A percentile compares a stretch with the other conserved stretches of the same genome.
phyloP scores from a whole-genome alignment of 345 rosid species.

The Salix udensis region DNA sequence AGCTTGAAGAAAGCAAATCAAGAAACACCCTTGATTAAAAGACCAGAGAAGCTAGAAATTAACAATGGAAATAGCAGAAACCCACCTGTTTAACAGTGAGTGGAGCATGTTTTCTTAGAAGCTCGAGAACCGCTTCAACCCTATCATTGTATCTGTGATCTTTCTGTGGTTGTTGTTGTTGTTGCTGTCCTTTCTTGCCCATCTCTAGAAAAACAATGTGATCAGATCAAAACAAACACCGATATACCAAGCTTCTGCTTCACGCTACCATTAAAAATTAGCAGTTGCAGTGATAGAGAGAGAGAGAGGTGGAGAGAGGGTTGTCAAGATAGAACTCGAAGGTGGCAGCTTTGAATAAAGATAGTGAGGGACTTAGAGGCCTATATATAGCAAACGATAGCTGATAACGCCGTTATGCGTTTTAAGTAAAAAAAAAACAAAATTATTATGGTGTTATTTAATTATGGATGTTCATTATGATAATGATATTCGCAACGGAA shows the following conservation, averaged over 20 bases:
- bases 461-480: not conserved
- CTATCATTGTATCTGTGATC: conserved; percentile 26
- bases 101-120: conserved; percentile 64
- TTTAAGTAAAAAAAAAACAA: not conserved
- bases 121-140: conserved; percentile 64
- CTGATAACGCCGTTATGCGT: conserved; percentile 45
- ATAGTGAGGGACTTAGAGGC: not conserved
- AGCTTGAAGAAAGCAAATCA: not conserved
- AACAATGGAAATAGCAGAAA: not conserved
- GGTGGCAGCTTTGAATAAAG: conserved; percentile 22
- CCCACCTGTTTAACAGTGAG: conserved; percentile 78
- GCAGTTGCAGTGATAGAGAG: conserved; percentile 16
- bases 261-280: conserved; percentile 55
- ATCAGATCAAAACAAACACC: conserved; percentile 15
- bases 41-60: no score
- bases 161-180: conserved; percentile 11
- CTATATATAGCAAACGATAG: conserved; percentile 37
- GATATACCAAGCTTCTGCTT: conserved; percentile 50
- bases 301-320: conserved; percentile 10
- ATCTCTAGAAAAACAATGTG: conserved; percentile 27
- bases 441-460: not conserved
- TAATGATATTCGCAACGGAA: conserved; percentile 22
- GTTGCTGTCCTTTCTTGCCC: conserved; percentile 54
- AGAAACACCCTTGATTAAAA: not conserved
- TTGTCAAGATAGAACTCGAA: conserved; percentile 8